These are phyloP conservation scores for Gossypium sturtianum DNA, from an alignment of 345 rosid genomes.

Conservation along the genomic window DNA sequence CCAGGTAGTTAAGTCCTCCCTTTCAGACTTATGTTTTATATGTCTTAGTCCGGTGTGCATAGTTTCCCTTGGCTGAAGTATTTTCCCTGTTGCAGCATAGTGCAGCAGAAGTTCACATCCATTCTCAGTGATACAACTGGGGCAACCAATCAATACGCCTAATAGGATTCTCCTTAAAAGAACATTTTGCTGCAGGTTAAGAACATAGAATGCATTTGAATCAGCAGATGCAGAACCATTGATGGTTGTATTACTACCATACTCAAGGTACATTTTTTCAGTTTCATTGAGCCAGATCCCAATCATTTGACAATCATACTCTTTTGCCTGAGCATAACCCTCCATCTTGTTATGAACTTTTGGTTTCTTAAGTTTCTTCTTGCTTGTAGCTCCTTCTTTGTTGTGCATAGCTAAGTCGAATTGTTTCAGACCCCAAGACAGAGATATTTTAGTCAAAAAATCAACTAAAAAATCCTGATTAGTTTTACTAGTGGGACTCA, in stretches of 20 bases:
- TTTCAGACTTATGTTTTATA: conserved; percentile 15
- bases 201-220: conserved; percentile 13
- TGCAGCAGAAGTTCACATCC: conserved; percentile 59
- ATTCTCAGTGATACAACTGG: conserved; percentile 32
- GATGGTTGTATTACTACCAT: conserved; percentile 12
- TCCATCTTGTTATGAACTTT: conserved; percentile 18
- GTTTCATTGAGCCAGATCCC: conserved; percentile 45
- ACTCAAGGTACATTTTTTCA: conserved; percentile 26
- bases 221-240: conserved; percentile 20
- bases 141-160: conserved; percentile 53
- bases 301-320: conserved; percentile 24
- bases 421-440: conserved; percentile 38
- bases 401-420: conserved; percentile 19
- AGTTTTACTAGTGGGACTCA: conserved; percentile 44
- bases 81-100: conserved; percentile 57
- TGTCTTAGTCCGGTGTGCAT: conserved; percentile 22
- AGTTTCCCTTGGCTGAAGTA: conserved; percentile 18
- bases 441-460: conserved; percentile 42
- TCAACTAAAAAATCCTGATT: conserved; percentile 40
- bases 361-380: conserved; percentile 42
- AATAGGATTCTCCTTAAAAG: conserved; percentile 51
- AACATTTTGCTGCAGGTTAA: conserved; percentile 22
- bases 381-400: conserved; percentile 20
- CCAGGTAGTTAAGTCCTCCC: conserved; percentile 12
- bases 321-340: conserved; percentile 16